These are phyloP conservation scores for Beta corolliflora DNA, from an alignment of 179 eudicot species.

Conservation along the genomic window DNA sequence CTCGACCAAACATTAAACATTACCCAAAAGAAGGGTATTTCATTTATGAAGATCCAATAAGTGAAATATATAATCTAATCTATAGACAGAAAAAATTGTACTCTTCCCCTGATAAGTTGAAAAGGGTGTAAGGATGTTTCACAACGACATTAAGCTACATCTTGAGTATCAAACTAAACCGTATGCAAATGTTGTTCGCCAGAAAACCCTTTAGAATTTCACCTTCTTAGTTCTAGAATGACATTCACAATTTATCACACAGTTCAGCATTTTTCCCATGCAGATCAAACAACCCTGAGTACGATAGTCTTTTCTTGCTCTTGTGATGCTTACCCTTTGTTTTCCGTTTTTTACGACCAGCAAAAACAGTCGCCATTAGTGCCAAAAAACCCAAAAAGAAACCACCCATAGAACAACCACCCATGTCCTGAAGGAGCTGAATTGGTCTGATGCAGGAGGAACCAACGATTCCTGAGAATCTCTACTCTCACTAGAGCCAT, in stretches of 20 bases:
- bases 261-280: slow-evolving; percentile 50
- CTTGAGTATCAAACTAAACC: not conserved
- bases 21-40: not conserved
- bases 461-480: slow-evolving; percentile 30
- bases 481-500: slow-evolving; percentile 19
- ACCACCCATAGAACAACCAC: slow-evolving; percentile 60
- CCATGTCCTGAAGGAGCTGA: slow-evolving; percentile 64
- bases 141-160: not conserved
- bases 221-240: not conserved
- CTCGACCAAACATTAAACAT: no score
- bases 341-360: slow-evolving; percentile 52
- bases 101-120: not conserved
- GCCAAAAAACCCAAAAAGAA: slow-evolving; percentile 54
- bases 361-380: slow-evolving; percentile 46
- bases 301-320: slow-evolving; percentile 53
- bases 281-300: slow-evolving; percentile 44
- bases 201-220: not conserved
- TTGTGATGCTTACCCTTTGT: slow-evolving; percentile 59
- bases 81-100: no score
- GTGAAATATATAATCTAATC: not conserved
- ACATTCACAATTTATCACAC: slow-evolving; percentile 37
- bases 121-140: not conserved
- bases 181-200: not conserved
- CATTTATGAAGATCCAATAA: not conserved
- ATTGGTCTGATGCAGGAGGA: slow-evolving; percentile 35